Evolutionary conservation across 129 eudicot species (phyloP), one percentile per base, ranked within the genome.

Genomic region (Helianthus tuberosus): DNA sequence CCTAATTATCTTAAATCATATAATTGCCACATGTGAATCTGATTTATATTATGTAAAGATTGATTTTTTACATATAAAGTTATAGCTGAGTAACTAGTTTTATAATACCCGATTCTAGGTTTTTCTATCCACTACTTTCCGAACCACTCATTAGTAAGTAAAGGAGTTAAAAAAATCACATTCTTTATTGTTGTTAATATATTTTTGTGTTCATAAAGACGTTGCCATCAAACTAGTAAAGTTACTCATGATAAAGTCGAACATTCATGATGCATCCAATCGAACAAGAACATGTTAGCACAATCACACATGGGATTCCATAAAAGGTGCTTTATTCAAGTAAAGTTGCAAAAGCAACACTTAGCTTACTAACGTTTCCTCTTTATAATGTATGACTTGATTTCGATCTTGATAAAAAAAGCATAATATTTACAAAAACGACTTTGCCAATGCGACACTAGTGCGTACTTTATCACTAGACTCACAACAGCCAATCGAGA

Each of bases 371-470:
- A 52, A 12, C 43, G 80, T 79, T 77, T 62, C 36, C 65, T 73
- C 53, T 62, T 72, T 60, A 71, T 54, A 47, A 61, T 60, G 79
- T 71, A 71, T 44, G 79, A 75, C 76, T 51, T 72, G 78, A 59
- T 68, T 47, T 43, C 49, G 75, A 63, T 73, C 68, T 62, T 75
- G 76, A 64, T 68, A 20, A 81, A 68, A 71, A 72, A 53, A n/a
- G 43, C 84, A 78, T 61, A 52, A 76, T 49, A 86, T 86, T 75
- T 82, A 86, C 87, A 84, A 79, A 78, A 32, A 23, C 78, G 79
- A 79, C 72, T 75, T 69, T 29, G 66, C 82, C 69, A 15, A 8
- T 25, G 54, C 48, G 50, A 64, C 25, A 13, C 75, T 61, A 68
- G 76, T 76, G 32, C 29, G 25, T 48, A 5, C 5, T 72, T 58